Base-by-base conservation (phyloP, 1,284 basidiomycete genomes). In the Somion occarium region DNA sequence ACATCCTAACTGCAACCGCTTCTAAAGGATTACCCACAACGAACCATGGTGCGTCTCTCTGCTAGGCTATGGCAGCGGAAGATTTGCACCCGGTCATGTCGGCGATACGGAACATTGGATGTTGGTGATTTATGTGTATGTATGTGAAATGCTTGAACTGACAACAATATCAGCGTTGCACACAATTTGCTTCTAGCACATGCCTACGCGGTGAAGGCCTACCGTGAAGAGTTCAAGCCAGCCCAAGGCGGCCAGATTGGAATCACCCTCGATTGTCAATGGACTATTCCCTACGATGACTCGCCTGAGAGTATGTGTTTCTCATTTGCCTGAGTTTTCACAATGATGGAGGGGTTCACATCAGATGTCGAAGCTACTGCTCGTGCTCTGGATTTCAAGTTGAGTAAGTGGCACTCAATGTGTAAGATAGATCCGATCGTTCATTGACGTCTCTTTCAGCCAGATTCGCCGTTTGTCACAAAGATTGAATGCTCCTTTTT, bases 231-330 rank as follows among this genome's bases (percentile, higher is more conserved):
- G 42, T 87, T 81, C 72, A 76, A 81, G 62, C 53, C 69, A 2
- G 59, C 53, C 1, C 82, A 85, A 58, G 71, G 73, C 18, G 87
- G 85, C 11, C 61, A 71, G 44, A 87, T 91, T 54, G 86, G 86
- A 2, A 85, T 91, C 64, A 90, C 87, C 1, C 69, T 90, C 46
- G 88, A 90, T 59, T 82, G 82, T 13, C 77, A 83, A 56, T 88
- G 82, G 80, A 76, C 78, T 45, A 76, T 84, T 57, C 87, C 88
- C 7, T 88, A 78, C 56, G 83, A 87, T 57, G 73, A 83, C 52
- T 72, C 64, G 18, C 78, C 80, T 0, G 78, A 82, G 61, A 86
- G 86, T 87, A 60, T 56, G 80, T 67, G 9, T 26, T 23, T 12
- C 50, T 9, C 5, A 50, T 39, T 25, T 5, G 24, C 13, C 15